Evolutionary conservation across 2,329 filamentous ascomycete genomes (phyloP).

Genomic region (Ceratocystis smalleyi): DNA sequence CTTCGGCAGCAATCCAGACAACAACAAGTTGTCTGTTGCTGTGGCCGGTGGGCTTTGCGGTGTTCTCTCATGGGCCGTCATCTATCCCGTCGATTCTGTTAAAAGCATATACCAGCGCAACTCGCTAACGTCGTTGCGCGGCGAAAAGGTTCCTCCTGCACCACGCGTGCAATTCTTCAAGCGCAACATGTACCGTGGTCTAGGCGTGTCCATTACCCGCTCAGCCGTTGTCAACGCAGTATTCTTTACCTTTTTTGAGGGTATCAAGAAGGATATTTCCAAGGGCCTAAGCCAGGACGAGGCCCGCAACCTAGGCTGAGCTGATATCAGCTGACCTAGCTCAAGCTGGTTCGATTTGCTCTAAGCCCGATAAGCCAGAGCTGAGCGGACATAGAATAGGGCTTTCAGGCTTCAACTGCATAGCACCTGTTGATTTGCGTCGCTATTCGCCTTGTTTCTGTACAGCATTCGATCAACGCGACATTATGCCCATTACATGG

Average conservation of each 20-base stretch:
- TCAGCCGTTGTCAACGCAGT: constrained; percentile 75
- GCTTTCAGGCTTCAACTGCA: no score
- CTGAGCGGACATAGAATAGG: constrained; percentile 21
- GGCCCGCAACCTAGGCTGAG: constrained; percentile 21
- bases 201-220: constrained; percentile 69
- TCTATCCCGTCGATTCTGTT: constrained; percentile 62
- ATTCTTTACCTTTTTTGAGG: constrained; percentile 80
- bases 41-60: constrained; percentile 68
- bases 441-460: no score
- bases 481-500: no score
- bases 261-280: constrained; percentile 54
- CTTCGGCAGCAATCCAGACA: constrained; percentile 10
- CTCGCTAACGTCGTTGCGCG: constrained; percentile 52
- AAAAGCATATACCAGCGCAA: constrained; percentile 79
- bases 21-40: constrained; percentile 60
- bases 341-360: no score
- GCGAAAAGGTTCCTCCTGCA: constrained; percentile 45
- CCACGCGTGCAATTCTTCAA: constrained; percentile 68
- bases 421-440: no score
- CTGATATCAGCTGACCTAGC: background rate
- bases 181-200: constrained; percentile 63
- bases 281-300: background rate
- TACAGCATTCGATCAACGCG: no score
- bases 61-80: constrained; percentile 65
- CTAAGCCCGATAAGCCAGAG: background rate